phyloP scores from a whole-genome alignment of 305 asterid genomes.

The Caryopteris hybrid region DNA sequence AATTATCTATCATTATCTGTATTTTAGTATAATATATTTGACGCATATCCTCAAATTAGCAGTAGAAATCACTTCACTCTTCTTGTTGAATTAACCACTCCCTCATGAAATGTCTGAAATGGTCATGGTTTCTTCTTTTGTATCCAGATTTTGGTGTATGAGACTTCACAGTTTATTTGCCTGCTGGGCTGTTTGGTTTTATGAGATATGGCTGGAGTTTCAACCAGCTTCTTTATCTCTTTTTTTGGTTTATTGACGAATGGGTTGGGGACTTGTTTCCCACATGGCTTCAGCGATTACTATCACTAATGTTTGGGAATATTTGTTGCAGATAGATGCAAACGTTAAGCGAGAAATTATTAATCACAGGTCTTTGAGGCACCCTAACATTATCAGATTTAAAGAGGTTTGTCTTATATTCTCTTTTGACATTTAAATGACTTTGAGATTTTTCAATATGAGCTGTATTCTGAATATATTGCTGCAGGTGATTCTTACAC shows the following conservation, averaged over 20 bases:
- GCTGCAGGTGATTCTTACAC: constrained; percentile 66
- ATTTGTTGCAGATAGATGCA: constrained; percentile 65
- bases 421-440: background rate
- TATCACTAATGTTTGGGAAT: constrained; percentile 7
- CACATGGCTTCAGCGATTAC: background rate
- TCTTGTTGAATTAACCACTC: background rate
- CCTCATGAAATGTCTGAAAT: background rate
- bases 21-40: background rate
- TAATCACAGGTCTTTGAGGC: constrained; percentile 79
- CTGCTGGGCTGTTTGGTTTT: constrained; percentile 10
- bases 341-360: constrained; percentile 80
- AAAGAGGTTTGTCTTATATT: constrained; percentile 42
- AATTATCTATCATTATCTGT: background rate
- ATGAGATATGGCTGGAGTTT: background rate
- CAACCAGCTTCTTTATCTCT: background rate
- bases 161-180: background rate
- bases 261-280: background rate
- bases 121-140: background rate
- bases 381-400: constrained; percentile 77
- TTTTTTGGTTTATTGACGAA: background rate
- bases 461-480: constrained; percentile 7
- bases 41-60: background rate
- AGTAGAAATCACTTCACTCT: background rate
- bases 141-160: background rate
- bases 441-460: background rate